Percentiles rank a stretch among this genome's conserved stretches.
Evolutionary conservation across 2,329 filamentous ascomycete species (phyloP).

Genomic region (Diplodia corticola): DNA sequence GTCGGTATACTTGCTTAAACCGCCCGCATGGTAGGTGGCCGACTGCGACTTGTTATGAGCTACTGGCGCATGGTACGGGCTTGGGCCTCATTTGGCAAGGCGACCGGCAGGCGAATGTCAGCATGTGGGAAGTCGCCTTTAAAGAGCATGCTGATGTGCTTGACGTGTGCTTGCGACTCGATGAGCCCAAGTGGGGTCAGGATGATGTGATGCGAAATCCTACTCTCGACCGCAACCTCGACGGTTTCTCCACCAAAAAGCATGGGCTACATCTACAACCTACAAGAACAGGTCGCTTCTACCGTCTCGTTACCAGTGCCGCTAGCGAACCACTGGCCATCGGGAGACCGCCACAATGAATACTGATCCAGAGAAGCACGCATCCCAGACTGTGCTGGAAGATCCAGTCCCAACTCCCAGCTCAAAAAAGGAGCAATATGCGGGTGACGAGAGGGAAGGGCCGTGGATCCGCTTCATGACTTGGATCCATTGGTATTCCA

Average conservation of each 20-base stretch:
- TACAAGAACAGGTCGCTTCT: not conserved
- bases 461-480: constrained; percentile 26
- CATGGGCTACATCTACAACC: not conserved
- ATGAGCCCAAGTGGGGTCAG: constrained; percentile 8
- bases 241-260: not conserved
- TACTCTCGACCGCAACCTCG: not conserved
- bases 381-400: not conserved
- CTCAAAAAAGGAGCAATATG: not conserved
- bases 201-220: constrained; percentile 8
- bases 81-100: not conserved
- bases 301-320: not conserved
- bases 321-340: not conserved
- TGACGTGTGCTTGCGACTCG: not conserved
- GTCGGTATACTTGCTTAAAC: no score
- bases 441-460: constrained; percentile 9
- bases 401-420: not conserved
- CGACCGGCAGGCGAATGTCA: not conserved
- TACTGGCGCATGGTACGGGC: not conserved
- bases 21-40: no score
- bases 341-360: not conserved
- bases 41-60: not conserved
- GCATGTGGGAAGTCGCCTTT: not conserved
- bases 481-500: constrained; percentile 36
- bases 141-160: not conserved
- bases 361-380: not conserved